phyloP scores from a whole-genome alignment of 208 protist species.

The Trypanosoma scelopori region DNA sequence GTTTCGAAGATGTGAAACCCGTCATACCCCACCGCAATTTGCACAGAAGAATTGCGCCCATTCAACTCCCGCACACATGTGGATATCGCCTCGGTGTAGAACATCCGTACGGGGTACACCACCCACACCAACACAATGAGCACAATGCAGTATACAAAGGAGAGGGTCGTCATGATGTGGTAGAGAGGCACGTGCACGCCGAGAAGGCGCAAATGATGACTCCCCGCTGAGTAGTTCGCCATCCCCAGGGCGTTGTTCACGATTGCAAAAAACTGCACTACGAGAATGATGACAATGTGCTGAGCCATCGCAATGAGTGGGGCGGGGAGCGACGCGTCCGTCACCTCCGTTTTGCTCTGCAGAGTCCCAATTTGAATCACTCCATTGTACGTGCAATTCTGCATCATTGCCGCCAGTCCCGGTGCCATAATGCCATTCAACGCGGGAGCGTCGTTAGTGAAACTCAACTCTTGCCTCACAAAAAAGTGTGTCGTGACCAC shows the following conservation, averaged over 20 bases:
- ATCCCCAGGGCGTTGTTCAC: conserved; percentile 43
- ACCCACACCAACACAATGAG: conserved; percentile 59
- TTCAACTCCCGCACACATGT: conserved; percentile 45
- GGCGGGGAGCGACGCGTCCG: conserved; percentile 40
- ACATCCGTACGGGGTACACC: conserved; percentile 44
- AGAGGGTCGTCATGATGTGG: conserved; percentile 59
- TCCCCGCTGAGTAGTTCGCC: conserved; percentile 59
- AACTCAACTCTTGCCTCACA: conserved; percentile 47
- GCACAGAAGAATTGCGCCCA: conserved; percentile 19
- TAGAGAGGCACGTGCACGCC: conserved; percentile 80
- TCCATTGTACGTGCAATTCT: conserved; percentile 60
- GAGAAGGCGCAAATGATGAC: conserved; percentile 67
- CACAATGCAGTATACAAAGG: conserved; percentile 58
- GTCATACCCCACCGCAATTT: conserved; percentile 64
- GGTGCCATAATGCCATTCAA: conserved; percentile 33
- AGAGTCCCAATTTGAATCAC: conserved; percentile 44
- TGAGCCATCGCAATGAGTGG: conserved; percentile 67
- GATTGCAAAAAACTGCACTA: conserved; percentile 69
- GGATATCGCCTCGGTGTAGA: conserved; percentile 50
- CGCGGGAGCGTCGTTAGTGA: conserved; percentile 61
- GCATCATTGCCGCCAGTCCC: conserved; percentile 46
- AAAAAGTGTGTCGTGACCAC: conserved; percentile 73
- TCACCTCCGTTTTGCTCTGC: conserved; percentile 31
- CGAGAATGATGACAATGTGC: conserved; percentile 59
- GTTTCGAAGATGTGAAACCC: conserved; percentile 66